Conservation (phyloP, 352 stramenopile genomes). For the Elongisporangium prolatum region DNA sequence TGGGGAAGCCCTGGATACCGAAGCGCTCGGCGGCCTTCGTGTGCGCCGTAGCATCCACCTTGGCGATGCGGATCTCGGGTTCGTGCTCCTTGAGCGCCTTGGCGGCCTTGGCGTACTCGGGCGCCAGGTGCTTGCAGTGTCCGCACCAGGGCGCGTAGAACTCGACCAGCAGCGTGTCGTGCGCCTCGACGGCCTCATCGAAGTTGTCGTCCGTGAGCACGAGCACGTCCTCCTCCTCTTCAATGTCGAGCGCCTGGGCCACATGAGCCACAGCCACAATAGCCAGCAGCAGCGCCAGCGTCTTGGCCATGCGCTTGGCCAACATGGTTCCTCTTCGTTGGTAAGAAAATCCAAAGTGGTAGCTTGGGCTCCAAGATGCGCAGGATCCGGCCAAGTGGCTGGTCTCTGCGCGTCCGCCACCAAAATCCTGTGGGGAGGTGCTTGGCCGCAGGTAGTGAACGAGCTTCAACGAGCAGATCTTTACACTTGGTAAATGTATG, state of each 20-base stretch:
- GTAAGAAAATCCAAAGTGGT: constrained; percentile 25
- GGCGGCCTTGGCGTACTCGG: constrained; percentile 86
- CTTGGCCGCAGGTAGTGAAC: constrained; percentile 11
- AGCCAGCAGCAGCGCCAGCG: constrained; percentile 41
- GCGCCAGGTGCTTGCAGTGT: constrained; percentile 84
- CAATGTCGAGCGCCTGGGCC: constrained; percentile 39
- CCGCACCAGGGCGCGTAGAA: constrained; percentile 88
- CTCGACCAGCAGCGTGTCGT: constrained; percentile 88
- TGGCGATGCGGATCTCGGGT: constrained; percentile 71
- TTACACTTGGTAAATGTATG: constrained; percentile 2
- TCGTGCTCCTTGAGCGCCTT: constrained; percentile 77
- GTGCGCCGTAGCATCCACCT: constrained; percentile 86
- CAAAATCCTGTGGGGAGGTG: constrained; percentile 4
- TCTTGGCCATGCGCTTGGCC: constrained; percentile 45
- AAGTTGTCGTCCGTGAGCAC: constrained; percentile 92
- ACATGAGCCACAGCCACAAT: constrained; percentile 31
- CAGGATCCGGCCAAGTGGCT: neutral
- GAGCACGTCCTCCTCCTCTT: constrained; percentile 90
- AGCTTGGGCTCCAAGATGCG: neutral
- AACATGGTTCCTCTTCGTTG: constrained; percentile 34
- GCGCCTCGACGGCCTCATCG: constrained; percentile 73
- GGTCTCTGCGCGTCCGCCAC: neutral
- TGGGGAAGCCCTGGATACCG: constrained; percentile 85
- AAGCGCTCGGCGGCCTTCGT: constrained; percentile 81
- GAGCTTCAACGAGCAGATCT: constrained; percentile 1